Evolutionary conservation across 2,329 filamentous ascomycete genomes (phyloP).

Genomic region (Plenodomus lindquistii): DNA sequence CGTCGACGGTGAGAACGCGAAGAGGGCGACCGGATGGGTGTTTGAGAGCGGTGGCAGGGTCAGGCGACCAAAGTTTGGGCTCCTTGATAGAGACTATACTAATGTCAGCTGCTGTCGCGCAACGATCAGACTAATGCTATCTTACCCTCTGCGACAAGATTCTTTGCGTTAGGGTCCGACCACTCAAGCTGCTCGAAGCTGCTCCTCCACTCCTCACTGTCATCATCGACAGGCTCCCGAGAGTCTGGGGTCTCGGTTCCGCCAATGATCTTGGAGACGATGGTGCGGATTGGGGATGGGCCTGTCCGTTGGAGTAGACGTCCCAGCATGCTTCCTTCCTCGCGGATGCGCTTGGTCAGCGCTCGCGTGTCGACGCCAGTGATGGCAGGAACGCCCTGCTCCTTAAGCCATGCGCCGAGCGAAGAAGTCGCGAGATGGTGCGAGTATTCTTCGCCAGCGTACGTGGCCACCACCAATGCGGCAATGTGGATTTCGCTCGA

Average conservation of each 20-base stretch:
- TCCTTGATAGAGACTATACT: conserved; percentile 80
- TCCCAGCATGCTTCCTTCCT: conserved; percentile 95
- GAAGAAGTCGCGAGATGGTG: conserved; percentile 92
- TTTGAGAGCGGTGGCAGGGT: conserved; percentile 70
- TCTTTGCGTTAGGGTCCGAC: conserved; percentile 89
- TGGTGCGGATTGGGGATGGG: conserved; percentile 24
- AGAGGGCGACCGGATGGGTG: conserved; percentile 87
- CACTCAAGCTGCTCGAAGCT: conserved; percentile 83
- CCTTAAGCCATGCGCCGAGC: conserved; percentile 92
- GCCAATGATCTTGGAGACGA: conserved; percentile 28
- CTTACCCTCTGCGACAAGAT: conserved; percentile 92
- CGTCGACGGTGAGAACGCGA: conserved; percentile 89
- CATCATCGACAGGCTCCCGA: conserved; percentile 36
- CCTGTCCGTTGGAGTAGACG: conserved; percentile 77
- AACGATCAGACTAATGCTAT: conserved; percentile 6
- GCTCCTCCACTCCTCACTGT: conserved; percentile 49
- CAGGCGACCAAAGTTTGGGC: conserved; percentile 83
- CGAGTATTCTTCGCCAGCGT: conserved; percentile 92
- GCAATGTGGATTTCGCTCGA: conserved; percentile 90
- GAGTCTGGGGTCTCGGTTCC: conserved; percentile 44
- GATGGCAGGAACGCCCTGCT: conserved; percentile 91
- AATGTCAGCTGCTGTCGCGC: conserved; percentile 23
- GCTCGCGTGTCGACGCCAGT: conserved; percentile 93
- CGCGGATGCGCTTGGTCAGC: conserved; percentile 89
- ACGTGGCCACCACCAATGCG: conserved; percentile 86